A percentile compares a stretch with the other conserved stretches of the same genome.
Conservation (phyloP, 176 grass and related monocot species). For the Neostapfia colusana region DNA sequence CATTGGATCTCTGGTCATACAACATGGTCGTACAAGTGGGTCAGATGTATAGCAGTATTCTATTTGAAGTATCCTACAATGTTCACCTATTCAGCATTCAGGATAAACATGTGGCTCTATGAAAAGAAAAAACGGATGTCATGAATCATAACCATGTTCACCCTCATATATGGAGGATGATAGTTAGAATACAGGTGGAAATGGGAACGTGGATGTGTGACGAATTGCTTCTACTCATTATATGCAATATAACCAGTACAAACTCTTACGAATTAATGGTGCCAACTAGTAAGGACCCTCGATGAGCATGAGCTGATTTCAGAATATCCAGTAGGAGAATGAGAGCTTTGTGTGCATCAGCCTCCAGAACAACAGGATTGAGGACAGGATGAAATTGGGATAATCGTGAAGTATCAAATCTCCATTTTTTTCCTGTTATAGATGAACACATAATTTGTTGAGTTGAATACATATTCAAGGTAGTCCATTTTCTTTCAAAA, state of each 20-base stretch:
- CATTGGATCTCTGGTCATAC: not conserved
- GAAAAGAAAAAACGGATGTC: not conserved
- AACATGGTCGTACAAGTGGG: not conserved
- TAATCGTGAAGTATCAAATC: slow-evolving; percentile 69
- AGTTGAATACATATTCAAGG: slow-evolving; percentile 18
- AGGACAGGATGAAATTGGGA: slow-evolving; percentile 56
- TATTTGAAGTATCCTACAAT: slow-evolving; percentile 16
- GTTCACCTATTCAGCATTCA: slow-evolving; percentile 30
- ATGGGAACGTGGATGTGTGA: not conserved
- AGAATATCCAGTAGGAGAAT: slow-evolving; percentile 75
- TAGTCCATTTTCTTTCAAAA: slow-evolving; percentile 2
- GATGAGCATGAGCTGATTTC: slow-evolving; percentile 56
- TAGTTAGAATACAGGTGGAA: not conserved
- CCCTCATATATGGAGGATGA: slow-evolving; percentile 9
- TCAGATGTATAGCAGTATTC: not conserved
- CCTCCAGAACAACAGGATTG: slow-evolving; percentile 71
- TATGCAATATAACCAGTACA: slow-evolving; percentile 29
- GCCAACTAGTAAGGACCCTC: slow-evolving; percentile 77
- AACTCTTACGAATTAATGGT: slow-evolving; percentile 81
- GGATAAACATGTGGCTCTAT: slow-evolving; percentile 25
- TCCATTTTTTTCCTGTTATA: slow-evolving; percentile 58
- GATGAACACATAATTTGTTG: slow-evolving; percentile 31
- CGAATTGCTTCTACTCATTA: slow-evolving; percentile 24
- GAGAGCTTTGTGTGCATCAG: slow-evolving; percentile 66
- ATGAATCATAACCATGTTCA: slow-evolving; percentile 9